Conservation (phyloP, 2,329 filamentous ascomycete species). For the Aureobasidium sp. region DNA sequence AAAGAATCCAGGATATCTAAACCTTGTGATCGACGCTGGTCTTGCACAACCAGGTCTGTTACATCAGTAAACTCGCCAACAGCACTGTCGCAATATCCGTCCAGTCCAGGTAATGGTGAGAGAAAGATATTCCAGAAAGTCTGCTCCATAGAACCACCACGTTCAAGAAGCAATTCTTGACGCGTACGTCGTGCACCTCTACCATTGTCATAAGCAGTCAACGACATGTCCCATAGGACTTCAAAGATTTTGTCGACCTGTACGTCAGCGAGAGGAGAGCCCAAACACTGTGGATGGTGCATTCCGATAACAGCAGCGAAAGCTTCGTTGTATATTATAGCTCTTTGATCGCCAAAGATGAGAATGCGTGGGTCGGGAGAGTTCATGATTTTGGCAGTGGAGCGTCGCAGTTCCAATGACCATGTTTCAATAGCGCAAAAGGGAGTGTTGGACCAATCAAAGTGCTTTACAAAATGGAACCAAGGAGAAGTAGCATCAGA, state of each 20-base stretch:
- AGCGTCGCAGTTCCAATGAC: conserved; percentile 5
- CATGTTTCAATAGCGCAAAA: conserved; percentile 9
- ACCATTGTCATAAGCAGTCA: conserved; percentile 18
- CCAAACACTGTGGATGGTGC: conserved; percentile 11
- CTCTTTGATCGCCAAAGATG: conserved; percentile 9
- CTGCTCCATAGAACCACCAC: conserved; percentile 22
- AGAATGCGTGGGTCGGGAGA: conserved; percentile 6
- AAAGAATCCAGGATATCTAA: conserved; percentile 8
- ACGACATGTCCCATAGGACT: background rate
- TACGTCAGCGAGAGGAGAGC: background rate
- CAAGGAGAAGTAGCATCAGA: background rate
- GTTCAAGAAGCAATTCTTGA: conserved; percentile 18
- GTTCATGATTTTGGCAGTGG: background rate
- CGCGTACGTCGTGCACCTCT: conserved; percentile 15
- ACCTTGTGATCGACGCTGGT: conserved; percentile 4
- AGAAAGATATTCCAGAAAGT: conserved; percentile 22
- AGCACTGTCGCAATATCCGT: conserved; percentile 11
- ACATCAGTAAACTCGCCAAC: conserved; percentile 13
- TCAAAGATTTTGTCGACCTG: background rate
- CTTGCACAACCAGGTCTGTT: conserved; percentile 6
- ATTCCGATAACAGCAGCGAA: conserved; percentile 15
- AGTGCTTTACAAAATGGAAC: background rate
- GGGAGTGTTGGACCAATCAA: conserved; percentile 8
- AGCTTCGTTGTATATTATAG: conserved; percentile 19
- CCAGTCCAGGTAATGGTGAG: conserved; percentile 17